A percentile compares a stretch with the other conserved stretches of the same genome.
Evolutionary conservation across 176 grass and related monocot genomes (phyloP).

Genomic region (Triticum dicoccoides): DNA sequence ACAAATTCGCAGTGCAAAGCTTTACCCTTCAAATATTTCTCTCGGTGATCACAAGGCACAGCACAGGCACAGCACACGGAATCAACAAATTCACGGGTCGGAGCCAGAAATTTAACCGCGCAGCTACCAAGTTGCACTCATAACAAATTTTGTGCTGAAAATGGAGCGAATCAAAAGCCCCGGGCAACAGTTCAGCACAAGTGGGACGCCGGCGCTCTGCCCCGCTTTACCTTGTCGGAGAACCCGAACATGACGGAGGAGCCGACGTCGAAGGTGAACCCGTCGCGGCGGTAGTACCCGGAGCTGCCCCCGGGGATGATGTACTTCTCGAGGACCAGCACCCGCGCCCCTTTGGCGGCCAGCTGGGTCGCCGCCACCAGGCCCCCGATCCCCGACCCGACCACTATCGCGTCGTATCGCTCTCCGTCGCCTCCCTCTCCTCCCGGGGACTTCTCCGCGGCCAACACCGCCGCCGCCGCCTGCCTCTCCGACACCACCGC

Average conservation of each 20-base stretch:
- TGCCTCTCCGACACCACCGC: conserved; percentile 43
- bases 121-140: neutral
- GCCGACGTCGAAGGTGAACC: conserved; percentile 90
- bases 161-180: neutral
- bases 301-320: conserved; percentile 91
- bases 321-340: conserved; percentile 95
- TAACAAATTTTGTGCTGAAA: neutral
- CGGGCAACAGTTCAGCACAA: neutral
- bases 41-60: neutral
- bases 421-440: conserved; percentile 1
- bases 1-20: neutral
- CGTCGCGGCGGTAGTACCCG: conserved; percentile 75
- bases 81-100: neutral
- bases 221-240: conserved; percentile 66
- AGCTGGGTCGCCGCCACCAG: conserved; percentile 86
- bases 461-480: conserved; percentile 16
- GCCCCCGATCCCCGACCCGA: conserved; percentile 86
- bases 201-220: neutral
- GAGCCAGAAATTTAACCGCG: neutral
- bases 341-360: conserved; percentile 70
- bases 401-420: conserved; percentile 69
- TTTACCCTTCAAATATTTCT: neutral
- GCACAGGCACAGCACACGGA: neutral
- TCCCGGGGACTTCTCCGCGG: neutral
- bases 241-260: conserved; percentile 97